Evolutionary conservation across 1,139 yeast species (phyloP), one percentile per base, ranked within the genome.

Genomic region (Groenewaldozyma auringiensis): DNA sequence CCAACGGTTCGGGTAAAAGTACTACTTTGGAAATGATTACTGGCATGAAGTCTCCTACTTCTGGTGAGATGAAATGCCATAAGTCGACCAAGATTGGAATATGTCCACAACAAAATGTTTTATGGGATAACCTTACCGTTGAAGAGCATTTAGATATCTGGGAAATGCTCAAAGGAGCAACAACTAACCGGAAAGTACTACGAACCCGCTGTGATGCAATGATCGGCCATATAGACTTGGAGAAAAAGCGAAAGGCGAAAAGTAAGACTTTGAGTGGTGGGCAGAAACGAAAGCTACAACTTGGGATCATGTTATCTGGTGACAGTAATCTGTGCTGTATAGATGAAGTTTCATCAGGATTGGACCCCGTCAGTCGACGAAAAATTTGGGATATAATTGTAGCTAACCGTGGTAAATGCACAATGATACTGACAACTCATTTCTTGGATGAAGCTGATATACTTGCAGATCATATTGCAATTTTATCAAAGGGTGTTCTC

Each of bases 271-370:
- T 88, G 50, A 83, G 94, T 41, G 96, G 96, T 50, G 96, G 96
- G 40, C 96, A 87, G 66, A 87, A 86, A 68, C 92, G 96, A 1
- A 81, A 95, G 69, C 71, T 88, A 45, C 85, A 95, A 3, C 74
- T 88, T 48, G 96, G 95, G 0, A 55, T 65, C 32, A 63, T 64
- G 61, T 60, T 66, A 53, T 60, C 60, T 21, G 69, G 69, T 14
- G 66, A 63, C 3, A 59, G 65, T 35, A 57, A 61, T 41, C 58
- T 65, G 2, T 65, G 69, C 47, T 64, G 67, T 43, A 58, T 65
- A 34, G 69, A 65, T 46, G 69, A 65, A 44, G 69, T 64, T 3
- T 63, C 68, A 8, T 65, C 69, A 9, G 69, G 69, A 1, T 50
- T 65, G 27, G 69, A 65, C 53, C 69, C 69, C 1, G 49, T 66